phyloP scores from a whole-genome alignment of 352 stramenopile genomes.

The Phytophthora boehmeriae region DNA sequence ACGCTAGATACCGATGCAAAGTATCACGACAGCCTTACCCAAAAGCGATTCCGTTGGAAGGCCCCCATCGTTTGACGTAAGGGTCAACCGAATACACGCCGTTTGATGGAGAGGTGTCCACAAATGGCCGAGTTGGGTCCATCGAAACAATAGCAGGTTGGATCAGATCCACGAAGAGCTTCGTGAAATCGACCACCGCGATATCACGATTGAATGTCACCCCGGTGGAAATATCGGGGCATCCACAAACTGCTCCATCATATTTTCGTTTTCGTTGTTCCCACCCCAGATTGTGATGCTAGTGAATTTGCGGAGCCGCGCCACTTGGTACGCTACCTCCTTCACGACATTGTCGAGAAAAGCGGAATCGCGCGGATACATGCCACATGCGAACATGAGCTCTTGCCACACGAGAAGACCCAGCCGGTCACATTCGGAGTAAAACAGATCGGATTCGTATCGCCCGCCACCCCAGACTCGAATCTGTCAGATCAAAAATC shows the following conservation, averaged over 20 bases:
- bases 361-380: slow-evolving; percentile 72
- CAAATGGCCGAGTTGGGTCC: slow-evolving; percentile 68
- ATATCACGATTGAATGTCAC: slow-evolving; percentile 76
- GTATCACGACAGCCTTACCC: slow-evolving; percentile 35
- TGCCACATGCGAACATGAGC: slow-evolving; percentile 91
- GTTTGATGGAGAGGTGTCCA: slow-evolving; percentile 90
- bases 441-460: slow-evolving; percentile 88
- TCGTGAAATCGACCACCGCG: slow-evolving; percentile 79
- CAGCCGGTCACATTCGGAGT: slow-evolving; percentile 76
- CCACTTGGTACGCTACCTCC: slow-evolving; percentile 73
- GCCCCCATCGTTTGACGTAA: slow-evolving; percentile 86
- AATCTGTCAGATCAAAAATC: slow-evolving; percentile 40
- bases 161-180: slow-evolving; percentile 82
- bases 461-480: slow-evolving; percentile 88
- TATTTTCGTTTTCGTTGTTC: slow-evolving; percentile 92
- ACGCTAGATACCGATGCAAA: not conserved
- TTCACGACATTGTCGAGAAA: slow-evolving; percentile 63
- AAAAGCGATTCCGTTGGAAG: slow-evolving; percentile 58
- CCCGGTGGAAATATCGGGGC: slow-evolving; percentile 56
- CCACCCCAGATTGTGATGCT: slow-evolving; percentile 90
- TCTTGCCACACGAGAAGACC: slow-evolving; percentile 92
- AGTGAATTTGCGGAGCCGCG: slow-evolving; percentile 72
- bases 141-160: slow-evolving; percentile 53
- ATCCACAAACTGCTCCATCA: slow-evolving; percentile 81
- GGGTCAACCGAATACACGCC: slow-evolving; percentile 73